phyloP scores from a whole-genome alignment of 805 yeast genomes.

The Myxozyma vanderwaltii region DNA sequence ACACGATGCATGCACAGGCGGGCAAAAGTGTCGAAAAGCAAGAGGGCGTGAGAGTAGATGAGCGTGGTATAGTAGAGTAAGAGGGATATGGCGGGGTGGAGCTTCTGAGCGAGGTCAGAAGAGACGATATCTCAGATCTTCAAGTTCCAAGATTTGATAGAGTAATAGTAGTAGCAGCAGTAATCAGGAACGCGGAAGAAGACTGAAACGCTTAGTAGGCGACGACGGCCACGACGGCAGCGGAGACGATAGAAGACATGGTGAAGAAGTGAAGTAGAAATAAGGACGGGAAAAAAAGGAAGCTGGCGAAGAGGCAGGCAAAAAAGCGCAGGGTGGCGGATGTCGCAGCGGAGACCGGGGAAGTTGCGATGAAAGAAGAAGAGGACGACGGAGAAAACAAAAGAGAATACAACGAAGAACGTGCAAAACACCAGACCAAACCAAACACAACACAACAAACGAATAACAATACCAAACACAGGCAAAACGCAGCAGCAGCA shows the following conservation, averaged over 20 bases:
- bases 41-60: slow-evolving; percentile 1
- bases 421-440: neutral
- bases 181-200: neutral
- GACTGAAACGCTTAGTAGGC: slow-evolving; percentile 16
- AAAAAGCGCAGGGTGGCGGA: neutral
- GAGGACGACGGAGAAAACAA: neutral
- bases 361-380: neutral
- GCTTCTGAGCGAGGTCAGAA: neutral
- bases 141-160: neutral
- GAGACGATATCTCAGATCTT: neutral
- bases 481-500: no score
- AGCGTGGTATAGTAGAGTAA: neutral
- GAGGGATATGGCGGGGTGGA: neutral
- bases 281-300: neutral
- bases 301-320: neutral
- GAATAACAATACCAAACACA: no score
- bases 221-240: slow-evolving; percentile 12
- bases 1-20: slow-evolving; percentile 8
- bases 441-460: neutral
- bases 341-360: neutral
- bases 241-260: slow-evolving; percentile 11
- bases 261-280: neutral
- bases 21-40: neutral
- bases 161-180: neutral
- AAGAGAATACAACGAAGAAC: neutral